Evolutionary conservation across 2,329 filamentous ascomycete species (phyloP), one percentile per base, ranked within the genome.

Genomic region (Colletotrichum sansevieriae): DNA sequence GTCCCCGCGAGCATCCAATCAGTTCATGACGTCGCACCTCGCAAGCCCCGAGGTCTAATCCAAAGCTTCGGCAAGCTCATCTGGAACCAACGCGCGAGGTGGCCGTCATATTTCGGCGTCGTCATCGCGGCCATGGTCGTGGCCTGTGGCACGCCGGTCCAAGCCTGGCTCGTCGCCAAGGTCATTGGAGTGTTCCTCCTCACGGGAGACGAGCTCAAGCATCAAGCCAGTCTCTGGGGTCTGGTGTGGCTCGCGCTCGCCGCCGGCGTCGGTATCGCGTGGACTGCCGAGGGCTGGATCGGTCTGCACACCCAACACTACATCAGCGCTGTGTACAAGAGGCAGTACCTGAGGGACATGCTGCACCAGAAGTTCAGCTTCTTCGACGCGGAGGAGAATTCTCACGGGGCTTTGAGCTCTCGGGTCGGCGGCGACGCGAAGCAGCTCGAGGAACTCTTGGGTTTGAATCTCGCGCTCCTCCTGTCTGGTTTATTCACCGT

Each of bases 171-270:
- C 3, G 75, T 77, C 54, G 71, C 76, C 3, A 72, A 77, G 33
- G 72, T 74, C 9, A 52, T 77, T 0, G 68, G 70, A 0, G 71
- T 77, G 8, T 78, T 78, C 33, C 64, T 75, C 3, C 51, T 74
- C 0, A 65, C 70, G 3, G 68, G 65, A 2, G 63, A 71, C n/a
- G 63, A 70, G 9, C 56, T 72, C 15, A 65, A 33, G 29, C 52
- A 54, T 13, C 8, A 43, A 5, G 60, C 67, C 11, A 52, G 73
- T 3, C 78, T 78, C 29, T 78, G 76, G 77, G 75, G 73, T 0
- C 55, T 77, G 10, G 76, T 78, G 74, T 78, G 77, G 72, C 25
- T 77, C 3, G 76, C 74, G 3, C 72, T 79, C 0, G 76, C 77
- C 0, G 72, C 68, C 1, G 75, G 73, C 2, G 73, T 77, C 13